phyloP scores from a whole-genome alignment of 495 filamentous ascomycete species.

The Aspergillus campestris region DNA sequence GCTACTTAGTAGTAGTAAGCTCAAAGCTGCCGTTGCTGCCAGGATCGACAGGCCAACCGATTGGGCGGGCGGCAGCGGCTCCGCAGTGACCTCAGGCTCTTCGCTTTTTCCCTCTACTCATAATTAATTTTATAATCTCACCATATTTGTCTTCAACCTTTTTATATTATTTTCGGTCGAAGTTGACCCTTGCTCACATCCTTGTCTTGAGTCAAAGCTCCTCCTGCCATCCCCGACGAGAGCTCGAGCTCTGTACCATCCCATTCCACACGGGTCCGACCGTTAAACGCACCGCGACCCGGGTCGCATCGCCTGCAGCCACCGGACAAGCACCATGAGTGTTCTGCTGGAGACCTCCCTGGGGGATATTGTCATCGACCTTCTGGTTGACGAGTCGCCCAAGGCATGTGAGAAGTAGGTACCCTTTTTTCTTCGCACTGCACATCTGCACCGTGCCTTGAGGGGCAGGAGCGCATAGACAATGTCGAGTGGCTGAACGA shows the following conservation, averaged over 20 bases:
- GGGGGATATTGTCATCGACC: constrained; percentile 89
- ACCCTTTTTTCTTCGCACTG: constrained; percentile 1
- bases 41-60: background rate
- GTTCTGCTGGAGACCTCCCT: constrained; percentile 85
- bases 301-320: constrained; percentile 6
- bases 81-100: constrained; percentile 1
- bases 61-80: constrained; percentile 12
- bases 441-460: constrained; percentile 5
- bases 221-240: background rate
- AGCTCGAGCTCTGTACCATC: background rate
- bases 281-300: constrained; percentile 19
- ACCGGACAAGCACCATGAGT: constrained; percentile 44
- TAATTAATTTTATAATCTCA: no score
- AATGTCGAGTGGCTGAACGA: constrained; percentile 30
- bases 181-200: background rate
- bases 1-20: no score
- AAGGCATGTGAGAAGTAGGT: constrained; percentile 87
- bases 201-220: background rate
- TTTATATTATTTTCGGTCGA: no score
- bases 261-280: constrained; percentile 6
- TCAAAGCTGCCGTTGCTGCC: no score
- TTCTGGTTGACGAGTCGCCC: constrained; percentile 77
- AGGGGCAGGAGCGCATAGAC: constrained; percentile 3
- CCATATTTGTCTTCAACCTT: no score
- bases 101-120: no score